Conservation (phyloP, 257 asterid genomes). For the Voacanga thouarsii region DNA sequence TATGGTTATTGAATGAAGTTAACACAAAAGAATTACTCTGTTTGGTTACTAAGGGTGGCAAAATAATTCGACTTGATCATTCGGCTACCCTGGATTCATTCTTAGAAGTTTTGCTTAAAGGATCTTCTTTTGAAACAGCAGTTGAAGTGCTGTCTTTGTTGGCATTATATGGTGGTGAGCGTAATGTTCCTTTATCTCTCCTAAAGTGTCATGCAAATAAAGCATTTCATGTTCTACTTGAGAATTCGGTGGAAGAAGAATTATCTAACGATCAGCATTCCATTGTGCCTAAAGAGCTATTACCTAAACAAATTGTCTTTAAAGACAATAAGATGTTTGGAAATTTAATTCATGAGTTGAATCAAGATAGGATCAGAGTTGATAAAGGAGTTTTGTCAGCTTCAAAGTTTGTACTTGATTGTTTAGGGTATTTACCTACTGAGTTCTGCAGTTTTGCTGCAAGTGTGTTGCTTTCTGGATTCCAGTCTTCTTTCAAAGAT, state of each 20-base stretch:
- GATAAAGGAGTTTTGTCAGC: constrained; percentile 34
- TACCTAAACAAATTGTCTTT: constrained; percentile 26
- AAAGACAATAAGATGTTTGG: constrained; percentile 20
- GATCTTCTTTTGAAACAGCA: constrained; percentile 76
- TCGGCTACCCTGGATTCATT: constrained; percentile 71
- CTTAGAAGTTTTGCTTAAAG: constrained; percentile 50
- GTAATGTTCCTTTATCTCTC: constrained; percentile 63
- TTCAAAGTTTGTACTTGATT: constrained; percentile 73
- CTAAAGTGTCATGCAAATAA: constrained; percentile 65
- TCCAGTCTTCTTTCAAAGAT: constrained; percentile 62
- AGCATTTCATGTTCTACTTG: constrained; percentile 62
- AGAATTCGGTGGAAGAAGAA: constrained; percentile 40
- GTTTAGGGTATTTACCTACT: constrained; percentile 73
- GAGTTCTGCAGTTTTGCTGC: constrained; percentile 86
- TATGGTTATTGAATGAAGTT: constrained; percentile 80
- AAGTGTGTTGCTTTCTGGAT: constrained; percentile 72
- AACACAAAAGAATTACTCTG: constrained; percentile 66
- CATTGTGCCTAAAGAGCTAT: constrained; percentile 24
- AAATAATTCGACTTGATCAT: constrained; percentile 77
- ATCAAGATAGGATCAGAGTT: constrained; percentile 26
- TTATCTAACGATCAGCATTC: constrained; percentile 25
- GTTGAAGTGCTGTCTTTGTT: constrained; percentile 66
- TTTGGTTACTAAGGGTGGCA: constrained; percentile 75
- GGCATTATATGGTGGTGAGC: constrained; percentile 81
- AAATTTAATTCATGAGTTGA: constrained; percentile 26